Base-by-base conservation (phyloP, 768 basidiomycete genomes). In the Trametes coccinea region DNA sequence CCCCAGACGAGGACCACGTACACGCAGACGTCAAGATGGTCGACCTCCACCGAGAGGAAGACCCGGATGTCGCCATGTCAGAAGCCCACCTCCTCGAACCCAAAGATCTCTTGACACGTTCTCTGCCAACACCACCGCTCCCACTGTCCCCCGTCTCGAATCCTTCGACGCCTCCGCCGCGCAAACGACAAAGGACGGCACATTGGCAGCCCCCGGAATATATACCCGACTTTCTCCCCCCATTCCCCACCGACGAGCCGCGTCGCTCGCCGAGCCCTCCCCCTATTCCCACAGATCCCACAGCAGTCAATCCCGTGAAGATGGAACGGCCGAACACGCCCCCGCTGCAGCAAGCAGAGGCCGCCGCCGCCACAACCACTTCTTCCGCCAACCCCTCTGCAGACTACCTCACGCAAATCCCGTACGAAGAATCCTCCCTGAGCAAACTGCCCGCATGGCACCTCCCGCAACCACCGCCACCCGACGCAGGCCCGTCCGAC, bases 341-440 rank as follows among this genome's bases (percentile, higher is more conserved):
- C 1, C 60, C 78, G 0, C 78, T 80, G 2, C 80, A 65, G 67
- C 82, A 58, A 40, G 57, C 48, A 0, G 57, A 59, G 30, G 57
- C 48, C 6, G 57, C 57, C 3, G 57, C 57, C 0, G 57, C 31
- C 14, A 49, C 57, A 5, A 72, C 79, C 2, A 70, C 79, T 11
- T 66, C 75, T 10, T 70, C 74, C 4, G 57, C 57, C n/a, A 51
- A 59, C 14, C 57, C 57, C 2, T 80, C 86, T 1, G 85, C 90
- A 2, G 88, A 92, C 71, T 89, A 89, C 61, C 76, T 86, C 29
- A 82, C 87, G 10, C 84, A 85, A 67, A 82, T 92, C 0, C 88
- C 90, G 4, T 93, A 93, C 68, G 81, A 81, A 2, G 84, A 88
- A 65, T 93, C 91, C 0, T 80, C 87, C 3, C 82, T 93, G 27